A percentile compares a stretch with the other conserved stretches of the same genome.
These are phyloP conservation scores for Castanea sativa DNA, from an alignment of 306 rosid genomes.

Conservation along the genomic window DNA sequence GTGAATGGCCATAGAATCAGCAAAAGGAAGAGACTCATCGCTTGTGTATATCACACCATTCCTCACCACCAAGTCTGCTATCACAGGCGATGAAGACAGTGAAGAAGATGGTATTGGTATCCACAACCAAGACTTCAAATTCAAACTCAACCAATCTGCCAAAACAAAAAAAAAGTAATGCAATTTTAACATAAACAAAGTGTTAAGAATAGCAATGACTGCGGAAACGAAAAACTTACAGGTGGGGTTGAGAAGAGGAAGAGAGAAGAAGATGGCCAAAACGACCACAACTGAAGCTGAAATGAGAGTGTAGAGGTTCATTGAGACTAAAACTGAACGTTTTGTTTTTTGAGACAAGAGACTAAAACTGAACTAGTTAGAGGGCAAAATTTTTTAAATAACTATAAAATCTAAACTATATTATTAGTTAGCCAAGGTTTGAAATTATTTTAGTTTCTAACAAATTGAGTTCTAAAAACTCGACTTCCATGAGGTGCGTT, in stretches of 20 bases:
- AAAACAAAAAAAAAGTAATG: neutral
- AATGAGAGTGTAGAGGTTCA: slow-evolving; percentile 17
- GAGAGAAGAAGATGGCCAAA: slow-evolving; percentile 28
- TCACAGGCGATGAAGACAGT: slow-evolving; percentile 19
- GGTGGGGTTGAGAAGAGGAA: slow-evolving; percentile 23
- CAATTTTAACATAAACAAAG: too few species aligned
- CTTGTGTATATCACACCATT: slow-evolving; percentile 70
- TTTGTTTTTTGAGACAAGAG: too few species aligned
- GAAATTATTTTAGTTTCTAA: too few species aligned
- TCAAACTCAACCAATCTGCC: neutral
- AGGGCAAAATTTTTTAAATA: too few species aligned
- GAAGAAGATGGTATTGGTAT: neutral
- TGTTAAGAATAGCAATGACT: neutral
- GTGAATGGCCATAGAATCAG: slow-evolving; percentile 69
- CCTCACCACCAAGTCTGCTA: slow-evolving; percentile 56
- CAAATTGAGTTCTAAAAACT: too few species aligned
- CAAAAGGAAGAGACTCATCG: slow-evolving; percentile 70
- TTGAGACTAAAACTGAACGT: neutral
- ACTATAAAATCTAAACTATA: too few species aligned
- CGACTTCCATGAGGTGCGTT: too few species aligned
- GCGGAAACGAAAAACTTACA: slow-evolving; percentile 7
- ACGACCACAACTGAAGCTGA: slow-evolving; percentile 34
- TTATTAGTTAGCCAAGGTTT: too few species aligned
- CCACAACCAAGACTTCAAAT: neutral
- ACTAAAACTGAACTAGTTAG: neutral